Conservation (phyloP, 305 asterid species). For the Fraxinus baroniana region DNA sequence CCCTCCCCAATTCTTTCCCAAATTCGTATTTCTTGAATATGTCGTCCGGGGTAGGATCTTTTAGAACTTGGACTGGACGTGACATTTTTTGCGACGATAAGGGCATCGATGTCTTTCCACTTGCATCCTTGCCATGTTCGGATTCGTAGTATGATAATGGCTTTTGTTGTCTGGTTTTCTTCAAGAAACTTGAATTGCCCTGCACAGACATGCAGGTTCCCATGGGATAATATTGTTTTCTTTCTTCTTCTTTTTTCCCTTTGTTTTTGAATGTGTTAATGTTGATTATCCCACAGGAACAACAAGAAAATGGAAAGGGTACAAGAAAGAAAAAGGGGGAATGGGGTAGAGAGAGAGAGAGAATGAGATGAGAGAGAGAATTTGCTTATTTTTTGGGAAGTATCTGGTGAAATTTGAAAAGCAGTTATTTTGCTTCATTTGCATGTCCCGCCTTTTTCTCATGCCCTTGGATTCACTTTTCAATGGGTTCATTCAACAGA, state of each 20-base stretch:
- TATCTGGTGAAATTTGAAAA: not conserved
- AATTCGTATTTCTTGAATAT: constrained; percentile 42
- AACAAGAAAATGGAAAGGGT: not conserved
- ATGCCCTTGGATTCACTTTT: constrained; percentile 4
- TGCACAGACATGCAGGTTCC: constrained; percentile 79
- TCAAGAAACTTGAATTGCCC: constrained; percentile 28
- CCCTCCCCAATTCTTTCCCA: constrained; percentile 84
- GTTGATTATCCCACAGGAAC: constrained; percentile 35
- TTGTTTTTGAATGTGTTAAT: not conserved
- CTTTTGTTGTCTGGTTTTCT: constrained; percentile 27
- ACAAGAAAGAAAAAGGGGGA: constrained; percentile 14
- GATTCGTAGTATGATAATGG: not conserved
- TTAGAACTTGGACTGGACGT: constrained; percentile 45
- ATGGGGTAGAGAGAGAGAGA: not conserved
- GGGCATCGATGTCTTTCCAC: constrained; percentile 17
- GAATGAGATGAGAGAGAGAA: not conserved
- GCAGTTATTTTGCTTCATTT: constrained; percentile 8
- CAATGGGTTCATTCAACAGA: not conserved
- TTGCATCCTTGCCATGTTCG: not conserved
- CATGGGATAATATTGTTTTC: constrained; percentile 45
- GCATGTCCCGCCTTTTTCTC: constrained; percentile 30
- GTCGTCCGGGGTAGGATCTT: constrained; percentile 45
- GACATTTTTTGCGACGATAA: constrained; percentile 33
- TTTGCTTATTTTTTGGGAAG: not conserved
- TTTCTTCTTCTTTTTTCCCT: not conserved